phyloP scores from a whole-genome alignment of 179 eudicot genomes.

The Beta lomatogona region DNA sequence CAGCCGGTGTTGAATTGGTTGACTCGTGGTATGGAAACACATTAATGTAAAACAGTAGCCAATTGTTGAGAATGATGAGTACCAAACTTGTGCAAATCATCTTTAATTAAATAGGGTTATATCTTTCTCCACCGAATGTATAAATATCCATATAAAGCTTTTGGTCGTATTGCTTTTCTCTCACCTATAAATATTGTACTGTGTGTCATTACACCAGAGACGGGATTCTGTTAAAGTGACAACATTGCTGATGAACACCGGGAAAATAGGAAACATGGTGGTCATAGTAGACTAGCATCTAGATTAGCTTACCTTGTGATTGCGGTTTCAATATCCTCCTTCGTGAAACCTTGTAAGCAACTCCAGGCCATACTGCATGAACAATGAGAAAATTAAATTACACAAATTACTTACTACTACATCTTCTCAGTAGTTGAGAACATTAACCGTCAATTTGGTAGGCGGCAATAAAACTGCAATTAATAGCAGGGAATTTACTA shows the following conservation, averaged over 20 bases:
- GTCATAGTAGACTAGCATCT: background rate
- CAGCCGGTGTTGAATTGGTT: slow-evolving; percentile 50
- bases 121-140: slow-evolving; percentile 53
- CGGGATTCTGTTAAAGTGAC: slow-evolving; percentile 25
- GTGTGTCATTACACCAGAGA: slow-evolving; percentile 34
- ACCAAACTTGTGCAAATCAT: background rate
- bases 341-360: slow-evolving; percentile 72
- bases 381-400: slow-evolving; percentile 4
- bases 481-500: background rate
- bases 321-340: slow-evolving; percentile 74
- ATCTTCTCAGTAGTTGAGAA: background rate
- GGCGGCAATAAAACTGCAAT: background rate
- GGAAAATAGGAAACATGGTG: background rate
- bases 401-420: background rate
- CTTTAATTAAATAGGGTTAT: background rate
- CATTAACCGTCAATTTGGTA: background rate
- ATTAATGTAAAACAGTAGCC: background rate
- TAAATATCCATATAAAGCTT: slow-evolving; percentile 74
- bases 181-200: slow-evolving; percentile 89
- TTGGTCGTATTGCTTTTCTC: slow-evolving; percentile 96
- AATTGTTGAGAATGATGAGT: slow-evolving; percentile 6
- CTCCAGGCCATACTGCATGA: slow-evolving; percentile 81
- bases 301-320: slow-evolving; percentile 51
- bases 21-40: slow-evolving; percentile 43
- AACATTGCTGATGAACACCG: background rate